phyloP scores from a whole-genome alignment of 768 basidiomycete genomes.

The Amanita rubescens region DNA sequence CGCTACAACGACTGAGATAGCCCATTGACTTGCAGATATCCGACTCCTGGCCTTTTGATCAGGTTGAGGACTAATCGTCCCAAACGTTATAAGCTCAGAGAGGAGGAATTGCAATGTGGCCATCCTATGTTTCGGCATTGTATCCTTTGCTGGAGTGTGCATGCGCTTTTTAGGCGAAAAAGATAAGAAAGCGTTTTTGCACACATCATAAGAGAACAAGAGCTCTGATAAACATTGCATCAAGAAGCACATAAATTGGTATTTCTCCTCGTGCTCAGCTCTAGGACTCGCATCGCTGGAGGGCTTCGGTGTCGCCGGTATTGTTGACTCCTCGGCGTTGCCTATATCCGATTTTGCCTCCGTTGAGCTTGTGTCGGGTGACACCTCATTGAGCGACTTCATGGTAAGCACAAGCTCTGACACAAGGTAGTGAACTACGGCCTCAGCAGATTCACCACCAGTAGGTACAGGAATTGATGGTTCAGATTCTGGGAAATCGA shows the following conservation, averaged over 20 bases:
- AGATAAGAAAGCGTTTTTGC: slow-evolving; percentile 83
- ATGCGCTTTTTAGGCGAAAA: slow-evolving; percentile 62
- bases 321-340: neutral
- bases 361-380: slow-evolving; percentile 1
- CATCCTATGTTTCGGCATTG: slow-evolving; percentile 47
- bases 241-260: slow-evolving; percentile 68
- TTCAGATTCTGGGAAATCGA: slow-evolving; percentile 48
- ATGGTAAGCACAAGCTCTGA: slow-evolving; percentile 59
- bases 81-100: slow-evolving; percentile 74
- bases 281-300: slow-evolving; percentile 3
- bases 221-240: slow-evolving; percentile 92
- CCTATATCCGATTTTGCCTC: neutral
- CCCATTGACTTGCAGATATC: slow-evolving; percentile 71
- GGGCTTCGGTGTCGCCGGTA: neutral
- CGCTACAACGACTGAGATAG: slow-evolving; percentile 84
- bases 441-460: slow-evolving; percentile 43
- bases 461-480: slow-evolving; percentile 15
- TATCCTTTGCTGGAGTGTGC: slow-evolving; percentile 59
- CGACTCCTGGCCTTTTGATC: slow-evolving; percentile 47
- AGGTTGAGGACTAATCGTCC: slow-evolving; percentile 59
- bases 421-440: slow-evolving; percentile 63
- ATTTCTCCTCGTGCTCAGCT: slow-evolving; percentile 26
- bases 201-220: slow-evolving; percentile 85
- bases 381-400: slow-evolving; percentile 30
- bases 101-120: slow-evolving; percentile 76